Evolutionary conservation across 805 yeast species (phyloP).

Genomic region (Saccharomycopsis sp.): DNA sequence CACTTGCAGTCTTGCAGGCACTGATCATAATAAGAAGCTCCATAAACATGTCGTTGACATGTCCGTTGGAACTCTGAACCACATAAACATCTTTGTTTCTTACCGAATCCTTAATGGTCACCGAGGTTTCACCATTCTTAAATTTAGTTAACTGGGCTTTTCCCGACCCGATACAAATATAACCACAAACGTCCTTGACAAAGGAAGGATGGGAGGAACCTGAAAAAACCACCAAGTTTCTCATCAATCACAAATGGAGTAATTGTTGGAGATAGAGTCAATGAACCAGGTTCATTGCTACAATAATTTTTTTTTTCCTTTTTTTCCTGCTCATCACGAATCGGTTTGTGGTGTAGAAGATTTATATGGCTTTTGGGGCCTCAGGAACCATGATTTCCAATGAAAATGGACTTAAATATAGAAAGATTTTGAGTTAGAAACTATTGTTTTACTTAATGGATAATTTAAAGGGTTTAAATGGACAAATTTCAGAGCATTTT

Average conservation of each 20-base stretch:
- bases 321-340: too few species aligned
- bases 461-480: too few species aligned
- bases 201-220: conserved; percentile 84
- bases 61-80: conserved; percentile 76
- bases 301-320: too few species aligned
- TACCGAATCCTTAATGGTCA: conserved; percentile 77
- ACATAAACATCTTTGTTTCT: conserved; percentile 94
- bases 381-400: too few species aligned
- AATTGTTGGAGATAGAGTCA: background rate
- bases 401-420: too few species aligned
- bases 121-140: conserved; percentile 91
- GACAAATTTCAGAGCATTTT: too few species aligned
- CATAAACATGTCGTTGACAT: conserved; percentile 78
- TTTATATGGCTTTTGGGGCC: too few species aligned
- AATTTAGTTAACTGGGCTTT: conserved; percentile 52
- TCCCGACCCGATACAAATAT: conserved; percentile 66
- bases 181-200: conserved; percentile 63
- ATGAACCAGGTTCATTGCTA: too few species aligned
- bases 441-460: too few species aligned
- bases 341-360: too few species aligned
- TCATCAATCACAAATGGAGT: conserved; percentile 43
- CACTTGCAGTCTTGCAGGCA: conserved; percentile 91
- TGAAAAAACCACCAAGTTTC: conserved; percentile 79
- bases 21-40: conserved; percentile 75
- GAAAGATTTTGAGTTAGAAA: too few species aligned